These are phyloP conservation scores for Elaeagnus macrophylla DNA, from an alignment of 306 rosid genomes.

Conservation along the genomic window DNA sequence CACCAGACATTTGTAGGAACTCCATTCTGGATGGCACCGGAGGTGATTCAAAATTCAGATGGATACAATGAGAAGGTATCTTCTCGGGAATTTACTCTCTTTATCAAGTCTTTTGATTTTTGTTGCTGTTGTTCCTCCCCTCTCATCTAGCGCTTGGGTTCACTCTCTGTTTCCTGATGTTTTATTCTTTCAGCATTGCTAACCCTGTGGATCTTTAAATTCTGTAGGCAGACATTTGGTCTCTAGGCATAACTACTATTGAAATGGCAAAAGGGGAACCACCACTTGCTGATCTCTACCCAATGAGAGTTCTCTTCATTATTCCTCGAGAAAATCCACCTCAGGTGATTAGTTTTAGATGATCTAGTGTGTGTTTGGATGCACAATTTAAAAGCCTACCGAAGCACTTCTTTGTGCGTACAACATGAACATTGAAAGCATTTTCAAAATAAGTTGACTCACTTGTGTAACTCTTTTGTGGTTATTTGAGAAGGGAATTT, in stretches of 20 bases:
- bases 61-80: conserved; percentile 97
- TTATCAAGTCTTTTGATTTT: background rate
- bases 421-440: no score
- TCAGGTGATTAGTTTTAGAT: conserved; percentile 46
- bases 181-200: conserved; percentile 16
- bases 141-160: background rate
- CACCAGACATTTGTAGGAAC: conserved; percentile 99
- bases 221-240: conserved; percentile 97
- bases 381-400: no score
- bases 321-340: conserved; percentile 98
- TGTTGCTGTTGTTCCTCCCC: conserved; percentile 13
- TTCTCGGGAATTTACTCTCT: background rate
- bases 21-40: conserved; percentile 99
- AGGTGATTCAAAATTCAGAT: conserved; percentile 93
- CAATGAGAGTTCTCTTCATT: conserved; percentile 98
- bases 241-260: conserved; percentile 91
- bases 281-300: conserved; percentile 96
- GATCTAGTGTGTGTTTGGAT: background rate
- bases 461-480: no score
- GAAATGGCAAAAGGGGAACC: conserved; percentile 99
- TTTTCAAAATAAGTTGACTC: no score
- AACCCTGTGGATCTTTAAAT: conserved; percentile 20
- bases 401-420: no score
- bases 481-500: no score
- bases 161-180: conserved; percentile 7